Conservation (phyloP, 805 yeast genomes). For the Metschnikowia santaceciliae region DNA sequence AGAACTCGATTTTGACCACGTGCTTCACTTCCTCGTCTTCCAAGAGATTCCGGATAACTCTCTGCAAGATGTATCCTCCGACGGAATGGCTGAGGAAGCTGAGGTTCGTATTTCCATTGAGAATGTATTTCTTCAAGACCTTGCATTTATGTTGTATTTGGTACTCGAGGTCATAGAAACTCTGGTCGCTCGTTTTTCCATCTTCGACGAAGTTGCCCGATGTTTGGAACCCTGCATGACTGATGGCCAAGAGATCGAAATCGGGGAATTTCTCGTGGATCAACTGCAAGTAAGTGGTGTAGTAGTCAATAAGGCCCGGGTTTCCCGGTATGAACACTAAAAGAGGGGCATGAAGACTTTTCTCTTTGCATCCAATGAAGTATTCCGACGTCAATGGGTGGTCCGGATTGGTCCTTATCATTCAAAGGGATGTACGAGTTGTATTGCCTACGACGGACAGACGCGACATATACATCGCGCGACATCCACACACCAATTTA, state of each 20-base stretch:
- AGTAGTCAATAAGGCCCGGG: slow-evolving; percentile 69
- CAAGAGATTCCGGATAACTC: slow-evolving; percentile 36
- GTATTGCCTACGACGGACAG: background rate
- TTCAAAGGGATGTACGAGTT: background rate
- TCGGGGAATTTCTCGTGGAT: slow-evolving; percentile 41
- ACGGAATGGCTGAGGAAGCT: slow-evolving; percentile 65
- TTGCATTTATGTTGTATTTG: slow-evolving; percentile 58
- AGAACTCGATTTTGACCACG: slow-evolving; percentile 34
- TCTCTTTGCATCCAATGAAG: slow-evolving; percentile 18
- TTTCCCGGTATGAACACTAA: slow-evolving; percentile 70
- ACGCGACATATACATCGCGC: background rate
- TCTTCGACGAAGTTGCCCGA: slow-evolving; percentile 25
- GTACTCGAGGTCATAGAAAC: slow-evolving; percentile 42
- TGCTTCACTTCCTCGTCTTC: slow-evolving; percentile 22
- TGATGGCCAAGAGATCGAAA: slow-evolving; percentile 54
- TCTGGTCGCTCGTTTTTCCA: slow-evolving; percentile 9
- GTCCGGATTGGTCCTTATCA: slow-evolving; percentile 10
- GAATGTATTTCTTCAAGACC: slow-evolving; percentile 39
- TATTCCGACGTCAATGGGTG: slow-evolving; percentile 30
- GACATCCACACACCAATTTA: slow-evolving; percentile 1
- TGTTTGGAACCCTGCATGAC: slow-evolving; percentile 57
- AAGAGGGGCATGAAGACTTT: slow-evolving; percentile 20
- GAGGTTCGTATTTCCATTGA: slow-evolving; percentile 25
- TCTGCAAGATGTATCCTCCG: slow-evolving; percentile 62
- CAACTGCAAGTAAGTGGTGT: slow-evolving; percentile 47